Evolutionary conservation across 805 yeast genomes (phyloP).

Genomic region (Nakazawaea populi): DNA sequence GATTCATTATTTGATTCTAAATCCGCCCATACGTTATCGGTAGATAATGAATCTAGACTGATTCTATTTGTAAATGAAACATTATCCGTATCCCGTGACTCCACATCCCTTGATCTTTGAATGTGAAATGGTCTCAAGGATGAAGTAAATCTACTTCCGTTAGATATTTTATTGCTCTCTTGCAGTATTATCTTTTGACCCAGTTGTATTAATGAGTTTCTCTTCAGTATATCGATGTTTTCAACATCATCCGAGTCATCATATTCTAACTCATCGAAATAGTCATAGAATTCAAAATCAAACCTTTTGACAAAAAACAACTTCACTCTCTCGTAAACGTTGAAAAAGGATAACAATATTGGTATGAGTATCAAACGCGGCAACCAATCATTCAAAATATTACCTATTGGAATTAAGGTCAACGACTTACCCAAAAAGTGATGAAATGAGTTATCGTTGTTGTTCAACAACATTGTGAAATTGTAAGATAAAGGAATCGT

Average conservation of each 20-base stretch:
- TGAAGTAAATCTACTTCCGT: background rate
- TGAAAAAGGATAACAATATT: slow-evolving; percentile 53
- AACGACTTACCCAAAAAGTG: slow-evolving; percentile 71
- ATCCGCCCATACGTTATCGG: background rate
- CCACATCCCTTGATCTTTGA: slow-evolving; percentile 2
- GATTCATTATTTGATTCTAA: background rate
- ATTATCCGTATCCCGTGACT: background rate
- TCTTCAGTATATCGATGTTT: slow-evolving; percentile 9
- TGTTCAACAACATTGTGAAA: slow-evolving; percentile 54
- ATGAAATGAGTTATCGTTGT: slow-evolving; percentile 46
- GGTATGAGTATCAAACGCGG: slow-evolving; percentile 76
- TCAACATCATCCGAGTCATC: slow-evolving; percentile 14
- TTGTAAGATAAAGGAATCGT: slow-evolving; percentile 81
- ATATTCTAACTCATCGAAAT: slow-evolving; percentile 25
- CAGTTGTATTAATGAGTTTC: slow-evolving; percentile 9
- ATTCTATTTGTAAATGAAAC: background rate
- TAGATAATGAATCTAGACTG: background rate
- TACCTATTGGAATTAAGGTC: slow-evolving; percentile 69
- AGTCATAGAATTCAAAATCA: slow-evolving; percentile 20
- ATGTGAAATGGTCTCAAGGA: slow-evolving; percentile 6
- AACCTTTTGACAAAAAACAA: slow-evolving; percentile 21
- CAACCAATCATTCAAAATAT: slow-evolving; percentile 63
- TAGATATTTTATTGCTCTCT: slow-evolving; percentile 6
- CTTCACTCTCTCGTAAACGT: slow-evolving; percentile 60
- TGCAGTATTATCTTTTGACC: slow-evolving; percentile 7